A percentile compares a stretch with the other conserved stretches of the same genome.
phyloP scores from a whole-genome alignment of 164 flowering plant genomes.

The Umbilicus rupestris region DNA sequence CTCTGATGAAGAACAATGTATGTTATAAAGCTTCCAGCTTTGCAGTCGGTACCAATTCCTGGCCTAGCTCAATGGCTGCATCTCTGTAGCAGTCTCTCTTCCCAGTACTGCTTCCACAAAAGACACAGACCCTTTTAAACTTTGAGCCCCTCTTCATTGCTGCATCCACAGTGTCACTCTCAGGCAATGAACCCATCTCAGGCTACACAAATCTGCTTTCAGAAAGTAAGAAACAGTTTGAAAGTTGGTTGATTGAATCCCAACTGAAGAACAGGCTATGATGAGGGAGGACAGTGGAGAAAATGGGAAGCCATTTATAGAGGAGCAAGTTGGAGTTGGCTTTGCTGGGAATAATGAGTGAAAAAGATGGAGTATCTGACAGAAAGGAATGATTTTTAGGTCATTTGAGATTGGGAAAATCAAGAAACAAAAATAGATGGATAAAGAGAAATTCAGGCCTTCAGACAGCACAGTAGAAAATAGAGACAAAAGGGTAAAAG shows the following conservation, averaged over 20 bases:
- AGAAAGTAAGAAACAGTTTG: not conserved
- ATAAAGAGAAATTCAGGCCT: not conserved
- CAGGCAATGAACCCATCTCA: constrained; percentile 6
- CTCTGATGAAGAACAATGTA: not conserved
- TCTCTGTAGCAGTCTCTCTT: constrained; percentile 7
- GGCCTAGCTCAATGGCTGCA: constrained; percentile 10
- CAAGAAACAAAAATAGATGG: not conserved
- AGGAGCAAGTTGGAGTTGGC: not conserved
- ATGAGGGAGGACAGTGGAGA: too few relatives aligned
- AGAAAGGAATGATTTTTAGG: not conserved
- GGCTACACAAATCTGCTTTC: not conserved
- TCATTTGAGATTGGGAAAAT: not conserved
- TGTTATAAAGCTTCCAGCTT: not conserved
- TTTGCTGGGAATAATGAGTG: not conserved
- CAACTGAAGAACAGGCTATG: too few relatives aligned
- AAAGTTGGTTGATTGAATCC: not conserved
- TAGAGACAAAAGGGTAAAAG: not conserved
- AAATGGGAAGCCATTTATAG: not conserved
- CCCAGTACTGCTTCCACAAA: constrained; percentile 10
- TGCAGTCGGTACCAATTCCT: constrained; percentile 1
- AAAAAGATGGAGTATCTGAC: not conserved
- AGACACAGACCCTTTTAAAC: constrained; percentile 8
- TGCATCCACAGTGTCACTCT: not conserved
- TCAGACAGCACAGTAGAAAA: not conserved
- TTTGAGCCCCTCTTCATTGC: not conserved